Evolutionary conservation across 805 yeast species (phyloP).

Genomic region (Metschnikowia rubicola): DNA sequence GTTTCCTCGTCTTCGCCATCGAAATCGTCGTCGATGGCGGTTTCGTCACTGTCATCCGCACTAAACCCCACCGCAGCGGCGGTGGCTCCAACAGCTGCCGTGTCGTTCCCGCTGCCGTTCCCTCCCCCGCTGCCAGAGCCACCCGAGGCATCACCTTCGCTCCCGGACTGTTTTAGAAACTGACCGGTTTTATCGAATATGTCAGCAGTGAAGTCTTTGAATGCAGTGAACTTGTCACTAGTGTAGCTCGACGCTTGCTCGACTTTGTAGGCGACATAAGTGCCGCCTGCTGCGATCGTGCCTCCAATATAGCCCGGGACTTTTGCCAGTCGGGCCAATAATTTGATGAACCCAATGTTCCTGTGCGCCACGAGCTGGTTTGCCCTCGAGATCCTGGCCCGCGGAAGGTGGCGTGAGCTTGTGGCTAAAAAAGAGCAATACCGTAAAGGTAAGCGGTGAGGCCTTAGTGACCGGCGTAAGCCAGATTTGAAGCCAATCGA

Average conservation of each 20-base stretch:
- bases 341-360: conserved; percentile 40
- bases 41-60: conserved; percentile 34
- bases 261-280: conserved; percentile 86
- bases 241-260: conserved; percentile 80
- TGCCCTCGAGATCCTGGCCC: conserved; percentile 7
- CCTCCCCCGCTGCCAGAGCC: conserved; percentile 26
- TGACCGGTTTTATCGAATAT: conserved; percentile 47
- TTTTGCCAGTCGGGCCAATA: conserved; percentile 51
- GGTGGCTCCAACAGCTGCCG: conserved; percentile 46
- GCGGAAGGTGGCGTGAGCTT: not conserved
- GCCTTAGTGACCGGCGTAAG: no score
- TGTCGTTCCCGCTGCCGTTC: conserved; percentile 25
- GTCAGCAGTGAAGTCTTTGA: conserved; percentile 60
- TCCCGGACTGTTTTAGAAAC: conserved; percentile 31
- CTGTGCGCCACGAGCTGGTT: conserved; percentile 15
- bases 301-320: conserved; percentile 86
- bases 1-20: conserved; percentile 53
- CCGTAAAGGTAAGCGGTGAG: no score
- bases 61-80: conserved; percentile 52
- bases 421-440: no score
- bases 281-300: conserved; percentile 90
- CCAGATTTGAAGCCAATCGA: no score
- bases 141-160: conserved; percentile 19
- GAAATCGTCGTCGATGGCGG: conserved; percentile 31
- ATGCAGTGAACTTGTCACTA: conserved; percentile 57